Base-by-base conservation (phyloP, 148 eudicot genomes). In the Polygonum aviculare region DNA sequence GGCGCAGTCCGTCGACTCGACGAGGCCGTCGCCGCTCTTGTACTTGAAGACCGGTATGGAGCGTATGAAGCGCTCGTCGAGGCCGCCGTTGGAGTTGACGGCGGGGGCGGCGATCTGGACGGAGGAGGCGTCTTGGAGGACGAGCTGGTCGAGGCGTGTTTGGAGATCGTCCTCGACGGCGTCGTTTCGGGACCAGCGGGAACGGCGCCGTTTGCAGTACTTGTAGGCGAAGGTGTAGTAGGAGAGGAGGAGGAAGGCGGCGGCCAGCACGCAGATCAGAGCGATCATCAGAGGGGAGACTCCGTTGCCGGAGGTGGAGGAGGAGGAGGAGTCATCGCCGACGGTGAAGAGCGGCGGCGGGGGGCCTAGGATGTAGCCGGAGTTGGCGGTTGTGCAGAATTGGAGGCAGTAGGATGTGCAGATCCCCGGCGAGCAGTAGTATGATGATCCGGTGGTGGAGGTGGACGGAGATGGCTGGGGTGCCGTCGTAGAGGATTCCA, bases 231-330 rank as follows among this genome's bases (percentile, higher is more conserved):
- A 79, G 49, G 91, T 84, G 86, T 86, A 94, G 93, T 91, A 94
- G 74, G 84, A 81, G 8, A 90, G 80, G 1, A 91, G 79, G 44
- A 91, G 86, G 47, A 94, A 84, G 12, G 97, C 91, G 71, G 88
- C 85, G 7, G 91, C 88, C 12, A 91, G 77, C 21, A 87, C 79
- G 45, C 93, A 90, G 71, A 93, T 93, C 22, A 93, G 47, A 0
- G 93, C 84, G 0, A 90, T 88, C 79, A 94, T 81, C 2, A 94
- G 79, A 3, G 98, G 98, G 1, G 97, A 90, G 78, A 93, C 86
- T 73, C 82, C 26, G 48, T 85, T 77, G 16, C 35, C 31, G n/a
- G n/a, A n/a, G n/a, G n/a, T n/a, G 31, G 0, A 0, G 35, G 86
- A 78, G 31, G 69, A 57, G 33, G 78, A 79, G 35, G 18, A 16